phyloP scores from a whole-genome alignment of 805 yeast species.

The Cyberlindnera xylosilytica region DNA sequence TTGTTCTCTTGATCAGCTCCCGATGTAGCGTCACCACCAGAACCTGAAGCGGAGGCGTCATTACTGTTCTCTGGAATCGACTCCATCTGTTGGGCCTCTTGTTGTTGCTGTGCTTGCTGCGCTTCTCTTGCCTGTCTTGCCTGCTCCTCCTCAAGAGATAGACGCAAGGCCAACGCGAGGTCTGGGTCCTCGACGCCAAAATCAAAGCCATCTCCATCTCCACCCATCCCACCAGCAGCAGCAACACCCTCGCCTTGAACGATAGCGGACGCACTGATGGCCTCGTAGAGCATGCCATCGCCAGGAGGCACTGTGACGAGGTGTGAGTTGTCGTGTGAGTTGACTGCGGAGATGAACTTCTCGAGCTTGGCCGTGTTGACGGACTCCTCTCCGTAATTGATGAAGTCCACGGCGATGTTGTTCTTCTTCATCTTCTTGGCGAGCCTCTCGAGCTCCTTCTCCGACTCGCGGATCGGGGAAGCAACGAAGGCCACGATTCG shows the following conservation, averaged over 20 bases:
- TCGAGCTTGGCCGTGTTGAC: slow-evolving; percentile 75
- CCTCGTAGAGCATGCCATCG: slow-evolving; percentile 78
- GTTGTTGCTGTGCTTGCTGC: too few species aligned
- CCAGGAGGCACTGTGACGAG: slow-evolving; percentile 87
- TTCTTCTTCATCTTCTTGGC: slow-evolving; percentile 94
- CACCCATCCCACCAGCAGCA: slow-evolving; percentile 32
- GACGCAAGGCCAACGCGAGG: slow-evolving; percentile 89
- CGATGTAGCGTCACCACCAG: too few species aligned
- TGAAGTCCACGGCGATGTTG: slow-evolving; percentile 81
- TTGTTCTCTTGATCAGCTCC: neutral
- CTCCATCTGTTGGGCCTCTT: slow-evolving; percentile 14
- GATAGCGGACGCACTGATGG: slow-evolving; percentile 71
- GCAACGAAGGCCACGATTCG: slow-evolving; percentile 89
- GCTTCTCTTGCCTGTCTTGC: slow-evolving; percentile 79
- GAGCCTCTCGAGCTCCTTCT: slow-evolving; percentile 71
- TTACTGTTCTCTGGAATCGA: slow-evolving; percentile 10
- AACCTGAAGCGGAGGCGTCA: too few species aligned
- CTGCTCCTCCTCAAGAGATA: slow-evolving; percentile 93
- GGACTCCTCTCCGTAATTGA: slow-evolving; percentile 88
- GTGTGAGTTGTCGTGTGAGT: slow-evolving; percentile 72
- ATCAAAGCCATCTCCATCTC: slow-evolving; percentile 52
- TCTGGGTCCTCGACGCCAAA: slow-evolving; percentile 93
- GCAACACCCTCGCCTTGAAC: slow-evolving; percentile 56
- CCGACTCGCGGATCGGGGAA: slow-evolving; percentile 69
- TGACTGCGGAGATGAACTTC: slow-evolving; percentile 69